Percentiles rank a stretch among this genome's conserved stretches.
These are phyloP conservation scores for Dactylellina drechsleri DNA, from an alignment of 2,329 filamentous ascomycete genomes.

Conservation along the genomic window DNA sequence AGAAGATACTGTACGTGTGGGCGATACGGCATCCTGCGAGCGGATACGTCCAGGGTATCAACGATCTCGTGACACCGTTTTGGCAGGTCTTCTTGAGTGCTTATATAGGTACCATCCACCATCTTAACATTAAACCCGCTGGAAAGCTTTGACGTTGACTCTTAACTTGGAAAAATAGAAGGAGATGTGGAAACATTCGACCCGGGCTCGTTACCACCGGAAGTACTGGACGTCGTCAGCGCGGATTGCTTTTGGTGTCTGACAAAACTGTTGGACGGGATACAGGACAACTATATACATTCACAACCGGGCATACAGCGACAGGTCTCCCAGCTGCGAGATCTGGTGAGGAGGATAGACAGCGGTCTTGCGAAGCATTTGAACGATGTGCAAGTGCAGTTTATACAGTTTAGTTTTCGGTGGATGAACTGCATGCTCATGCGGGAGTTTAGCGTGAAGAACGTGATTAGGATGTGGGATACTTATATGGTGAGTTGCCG, in stretches of 20 bases:
- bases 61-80: conserved; percentile 96
- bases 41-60: conserved; percentile 98
- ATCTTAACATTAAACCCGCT: neutral
- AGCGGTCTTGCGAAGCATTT: conserved; percentile 79
- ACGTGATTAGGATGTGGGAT: conserved; percentile 99
- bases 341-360: conserved; percentile 84
- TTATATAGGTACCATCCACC: conserved; percentile 66
- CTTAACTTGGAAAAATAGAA: conserved; percentile 46
- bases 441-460: conserved; percentile 95
- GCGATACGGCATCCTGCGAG: conserved; percentile 96
- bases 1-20: conserved; percentile 96
- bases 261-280: conserved; percentile 96
- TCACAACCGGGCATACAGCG: conserved; percentile 96
- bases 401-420: conserved; percentile 98
- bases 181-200: conserved; percentile 70
- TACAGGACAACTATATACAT: conserved; percentile 98
- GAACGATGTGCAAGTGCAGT: conserved; percentile 90
- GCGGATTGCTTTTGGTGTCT: conserved; percentile 99
- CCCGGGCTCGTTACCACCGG: conserved; percentile 87
- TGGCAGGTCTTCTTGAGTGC: conserved; percentile 96
- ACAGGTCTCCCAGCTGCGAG: conserved; percentile 86
- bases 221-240: conserved; percentile 94
- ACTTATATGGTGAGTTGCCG: conserved; percentile 83
- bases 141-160: neutral
- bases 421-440: conserved; percentile 99